These are phyloP conservation scores for Spergularia azorica DNA, from an alignment of 179 eudicot genomes.

Conservation along the genomic window DNA sequence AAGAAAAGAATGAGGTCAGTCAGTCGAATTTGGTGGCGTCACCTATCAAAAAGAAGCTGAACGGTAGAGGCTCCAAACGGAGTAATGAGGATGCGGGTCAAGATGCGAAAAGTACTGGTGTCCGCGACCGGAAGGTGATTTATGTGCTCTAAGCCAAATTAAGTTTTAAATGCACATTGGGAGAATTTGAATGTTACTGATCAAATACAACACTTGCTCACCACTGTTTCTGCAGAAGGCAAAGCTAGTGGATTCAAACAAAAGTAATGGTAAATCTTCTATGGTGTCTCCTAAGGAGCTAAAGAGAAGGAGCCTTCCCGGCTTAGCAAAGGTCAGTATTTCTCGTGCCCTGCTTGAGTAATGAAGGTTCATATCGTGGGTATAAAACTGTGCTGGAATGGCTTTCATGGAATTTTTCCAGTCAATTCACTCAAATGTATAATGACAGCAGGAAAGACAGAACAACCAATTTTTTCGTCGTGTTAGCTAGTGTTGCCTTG, in stretches of 20 bases:
- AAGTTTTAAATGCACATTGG: neutral
- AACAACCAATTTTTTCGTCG: neutral
- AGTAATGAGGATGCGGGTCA: conserved; percentile 31
- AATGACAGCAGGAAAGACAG: neutral
- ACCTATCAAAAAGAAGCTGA: conserved; percentile 42
- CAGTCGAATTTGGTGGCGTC: conserved; percentile 47
- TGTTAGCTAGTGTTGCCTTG: neutral
- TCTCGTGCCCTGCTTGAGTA: neutral
- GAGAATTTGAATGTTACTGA: conserved; percentile 15
- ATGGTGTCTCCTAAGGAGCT: conserved; percentile 48
- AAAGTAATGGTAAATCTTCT: conserved; percentile 39
- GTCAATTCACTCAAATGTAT: neutral
- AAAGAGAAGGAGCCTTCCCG: conserved; percentile 58
- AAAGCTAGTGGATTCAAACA: conserved; percentile 34
- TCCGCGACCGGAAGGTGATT: conserved; percentile 35
- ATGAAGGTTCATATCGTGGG: neutral
- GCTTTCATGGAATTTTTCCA: neutral
- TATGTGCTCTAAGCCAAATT: conserved; percentile 13
- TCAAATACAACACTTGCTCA: neutral
- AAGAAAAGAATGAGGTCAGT: conserved; percentile 42
- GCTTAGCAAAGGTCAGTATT: conserved; percentile 74
- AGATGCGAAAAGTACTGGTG: conserved; percentile 33
- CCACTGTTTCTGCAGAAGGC: conserved; percentile 34
- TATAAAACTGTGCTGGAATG: conserved; percentile 12
- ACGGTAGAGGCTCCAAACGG: conserved; percentile 39